Evolutionary conservation across 495 filamentous ascomycete genomes (phyloP).

Genomic region (Massariosphaeria phaeospora): DNA sequence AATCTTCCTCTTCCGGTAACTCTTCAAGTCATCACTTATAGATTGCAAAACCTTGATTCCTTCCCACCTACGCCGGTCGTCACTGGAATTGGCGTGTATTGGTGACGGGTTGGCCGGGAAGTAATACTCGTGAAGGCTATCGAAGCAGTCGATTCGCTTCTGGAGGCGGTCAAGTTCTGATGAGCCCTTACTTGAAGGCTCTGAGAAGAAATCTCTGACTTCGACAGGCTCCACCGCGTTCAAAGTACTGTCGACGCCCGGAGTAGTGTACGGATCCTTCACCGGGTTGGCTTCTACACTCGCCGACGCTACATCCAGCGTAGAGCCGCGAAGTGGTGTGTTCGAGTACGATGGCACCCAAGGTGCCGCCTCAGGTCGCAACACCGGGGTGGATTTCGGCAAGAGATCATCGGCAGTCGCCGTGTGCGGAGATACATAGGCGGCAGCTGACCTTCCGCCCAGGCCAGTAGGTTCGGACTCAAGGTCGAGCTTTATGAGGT

Average conservation of each 20-base stretch:
- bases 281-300: not conserved
- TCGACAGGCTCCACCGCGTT: too few species aligned
- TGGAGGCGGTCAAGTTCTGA: constrained; percentile 1
- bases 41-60: too few species aligned
- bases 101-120: too few species aligned
- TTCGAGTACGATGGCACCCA: constrained; percentile 19
- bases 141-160: not conserved
- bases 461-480: not conserved
- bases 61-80: too few species aligned
- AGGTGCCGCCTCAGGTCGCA: not conserved
- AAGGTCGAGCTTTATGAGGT: constrained; percentile 16
- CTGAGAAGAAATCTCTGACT: too few species aligned
- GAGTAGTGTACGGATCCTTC: not conserved
- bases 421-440: not conserved
- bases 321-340: constrained; percentile 3
- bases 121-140: too few species aligned
- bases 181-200: not conserved
- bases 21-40: too few species aligned
- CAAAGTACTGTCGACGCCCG: too few species aligned
- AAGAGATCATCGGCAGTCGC: not conserved
- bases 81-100: too few species aligned
- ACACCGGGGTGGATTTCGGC: not conserved
- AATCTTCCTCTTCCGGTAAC: too few species aligned
- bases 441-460: not conserved
- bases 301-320: not conserved